These are phyloP conservation scores for Durio zibethinus DNA, from an alignment of 345 rosid genomes.

Conservation along the genomic window DNA sequence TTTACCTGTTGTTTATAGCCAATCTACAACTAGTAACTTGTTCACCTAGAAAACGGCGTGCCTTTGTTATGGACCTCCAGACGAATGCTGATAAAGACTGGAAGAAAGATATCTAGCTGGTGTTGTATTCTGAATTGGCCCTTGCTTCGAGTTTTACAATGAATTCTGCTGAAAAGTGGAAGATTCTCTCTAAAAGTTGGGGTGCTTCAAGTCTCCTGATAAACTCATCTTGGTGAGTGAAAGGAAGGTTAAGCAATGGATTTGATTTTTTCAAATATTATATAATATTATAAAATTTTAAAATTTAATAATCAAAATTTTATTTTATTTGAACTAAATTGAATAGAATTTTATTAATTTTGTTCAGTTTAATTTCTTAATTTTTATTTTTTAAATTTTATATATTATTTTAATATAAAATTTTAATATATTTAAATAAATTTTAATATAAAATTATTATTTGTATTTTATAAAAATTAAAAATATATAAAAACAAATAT, in stretches of 20 bases:
- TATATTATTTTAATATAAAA: too few species aligned
- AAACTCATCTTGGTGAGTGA: constrained; percentile 43
- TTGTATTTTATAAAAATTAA: too few species aligned
- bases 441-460: too few species aligned
- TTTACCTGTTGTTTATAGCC: constrained; percentile 46
- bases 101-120: constrained; percentile 61
- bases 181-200: constrained; percentile 47
- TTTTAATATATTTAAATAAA: too few species aligned
- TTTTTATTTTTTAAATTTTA: too few species aligned
- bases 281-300: too few species aligned
- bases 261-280: too few species aligned
- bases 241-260: constrained; percentile 46
- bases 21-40: constrained; percentile 48
- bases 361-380: too few species aligned
- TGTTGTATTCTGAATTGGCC: constrained; percentile 41
- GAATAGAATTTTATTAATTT: too few species aligned
- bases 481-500: too few species aligned
- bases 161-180: constrained; percentile 57
- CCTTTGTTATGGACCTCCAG: constrained; percentile 63
- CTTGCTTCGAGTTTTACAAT: constrained; percentile 47
- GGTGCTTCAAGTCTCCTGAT: constrained; percentile 42
- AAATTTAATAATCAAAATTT: too few species aligned
- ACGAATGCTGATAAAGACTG: constrained; percentile 59
- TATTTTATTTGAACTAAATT: too few species aligned
- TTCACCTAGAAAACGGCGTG: constrained; percentile 31